Evolutionary conservation across 2,329 filamentous ascomycete genomes (phyloP).

Genomic region (Penicillium sp.): DNA sequence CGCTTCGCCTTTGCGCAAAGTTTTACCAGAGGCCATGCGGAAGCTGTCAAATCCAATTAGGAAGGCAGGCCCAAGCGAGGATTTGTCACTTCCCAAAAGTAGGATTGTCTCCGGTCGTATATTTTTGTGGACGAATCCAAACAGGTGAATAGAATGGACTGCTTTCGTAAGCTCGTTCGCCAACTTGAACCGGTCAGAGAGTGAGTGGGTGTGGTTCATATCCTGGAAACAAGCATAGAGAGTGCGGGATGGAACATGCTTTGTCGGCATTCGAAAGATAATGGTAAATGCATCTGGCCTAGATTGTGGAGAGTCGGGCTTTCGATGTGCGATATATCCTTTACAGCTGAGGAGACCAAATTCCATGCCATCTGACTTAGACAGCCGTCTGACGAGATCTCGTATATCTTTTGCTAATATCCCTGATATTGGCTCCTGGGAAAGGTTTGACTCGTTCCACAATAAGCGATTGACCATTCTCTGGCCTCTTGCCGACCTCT

Average conservation of each 20-base stretch:
- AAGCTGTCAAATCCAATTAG: constrained; percentile 44
- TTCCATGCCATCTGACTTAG: background rate
- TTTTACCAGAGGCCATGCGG: constrained; percentile 22
- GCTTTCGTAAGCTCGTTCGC: background rate
- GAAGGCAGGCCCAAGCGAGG: constrained; percentile 29
- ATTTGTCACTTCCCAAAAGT: constrained; percentile 21
- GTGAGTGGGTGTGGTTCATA: background rate
- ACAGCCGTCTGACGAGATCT: background rate
- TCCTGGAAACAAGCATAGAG: background rate
- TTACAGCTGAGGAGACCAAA: constrained; percentile 1
- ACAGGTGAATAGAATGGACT: background rate
- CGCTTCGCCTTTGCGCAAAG: constrained; percentile 33
- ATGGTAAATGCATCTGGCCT: background rate
- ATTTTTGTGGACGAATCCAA: constrained; percentile 36
- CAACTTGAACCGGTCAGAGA: background rate
- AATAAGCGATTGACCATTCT: background rate
- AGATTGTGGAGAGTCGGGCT: background rate
- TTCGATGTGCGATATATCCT: background rate
- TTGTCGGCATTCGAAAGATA: background rate
- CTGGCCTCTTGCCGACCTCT: background rate
- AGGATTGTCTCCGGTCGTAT: constrained; percentile 36
- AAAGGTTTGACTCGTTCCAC: background rate
- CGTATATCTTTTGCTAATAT: background rate
- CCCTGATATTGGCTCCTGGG: background rate
- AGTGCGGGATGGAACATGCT: background rate